These are phyloP conservation scores for Colletotrichum liriopes DNA, from an alignment of 2,329 filamentous ascomycete species.

Conservation along the genomic window DNA sequence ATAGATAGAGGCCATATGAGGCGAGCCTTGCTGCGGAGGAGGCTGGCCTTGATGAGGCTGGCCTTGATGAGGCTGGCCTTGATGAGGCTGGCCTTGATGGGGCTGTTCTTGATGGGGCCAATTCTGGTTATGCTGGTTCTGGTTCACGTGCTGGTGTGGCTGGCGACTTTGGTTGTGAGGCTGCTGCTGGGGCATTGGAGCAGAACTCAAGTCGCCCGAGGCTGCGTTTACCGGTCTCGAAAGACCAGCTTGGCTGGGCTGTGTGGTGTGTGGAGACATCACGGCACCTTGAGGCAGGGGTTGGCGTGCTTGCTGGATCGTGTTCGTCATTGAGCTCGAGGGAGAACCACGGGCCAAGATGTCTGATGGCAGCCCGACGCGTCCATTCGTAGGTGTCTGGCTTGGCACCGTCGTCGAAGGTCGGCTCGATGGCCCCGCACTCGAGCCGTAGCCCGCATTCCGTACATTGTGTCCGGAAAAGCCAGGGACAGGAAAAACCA, in stretches of 20 bases:
- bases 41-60: constrained; percentile 16
- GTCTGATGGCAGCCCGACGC: neutral
- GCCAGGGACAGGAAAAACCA: constrained; percentile 20
- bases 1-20: constrained; percentile 2
- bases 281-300: neutral
- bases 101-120: constrained; percentile 22
- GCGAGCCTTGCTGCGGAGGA: constrained; percentile 11
- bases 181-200: constrained; percentile 23
- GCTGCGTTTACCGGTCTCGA: neutral
- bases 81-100: constrained; percentile 6
- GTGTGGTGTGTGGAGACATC: neutral
- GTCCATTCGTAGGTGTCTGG: neutral
- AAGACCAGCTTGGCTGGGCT: constrained; percentile 6
- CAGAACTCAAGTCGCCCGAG: constrained; percentile 12
- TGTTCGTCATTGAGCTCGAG: neutral
- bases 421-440: neutral
- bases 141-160: constrained; percentile 10
- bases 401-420: neutral
- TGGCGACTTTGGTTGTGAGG: neutral
- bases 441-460: neutral
- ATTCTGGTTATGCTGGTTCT: constrained; percentile 18
- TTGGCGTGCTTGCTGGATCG: neutral
- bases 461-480: neutral
- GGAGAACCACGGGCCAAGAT: neutral
- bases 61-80: constrained; percentile 5